A percentile compares a stretch with the other conserved stretches of the same genome.
Evolutionary conservation across 495 filamentous ascomycete genomes (phyloP).

Genomic region (Ramalina peruviana): DNA sequence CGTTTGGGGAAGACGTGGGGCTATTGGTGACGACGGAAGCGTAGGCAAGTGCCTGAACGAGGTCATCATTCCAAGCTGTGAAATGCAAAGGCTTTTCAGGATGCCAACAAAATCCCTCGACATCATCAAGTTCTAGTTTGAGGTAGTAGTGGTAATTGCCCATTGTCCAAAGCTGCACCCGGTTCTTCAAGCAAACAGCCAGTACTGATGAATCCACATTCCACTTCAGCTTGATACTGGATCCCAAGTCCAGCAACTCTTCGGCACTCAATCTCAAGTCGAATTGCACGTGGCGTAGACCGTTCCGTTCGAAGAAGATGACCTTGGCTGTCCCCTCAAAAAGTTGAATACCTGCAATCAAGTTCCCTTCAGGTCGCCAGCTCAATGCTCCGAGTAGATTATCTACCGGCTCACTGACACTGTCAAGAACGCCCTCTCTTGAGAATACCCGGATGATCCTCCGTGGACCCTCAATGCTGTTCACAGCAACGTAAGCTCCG

Average conservation of each 20-base stretch:
- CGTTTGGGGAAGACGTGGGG: conserved; percentile 54
- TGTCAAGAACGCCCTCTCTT: conserved; percentile 77
- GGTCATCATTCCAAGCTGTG: conserved; percentile 30
- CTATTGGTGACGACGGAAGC: conserved; percentile 52
- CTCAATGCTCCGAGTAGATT: conserved; percentile 71
- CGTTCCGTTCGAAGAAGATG: conserved; percentile 94
- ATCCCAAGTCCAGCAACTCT: conserved; percentile 38
- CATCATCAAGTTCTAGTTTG: conserved; percentile 67
- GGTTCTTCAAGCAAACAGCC: conserved; percentile 60
- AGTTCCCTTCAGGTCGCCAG: conserved; percentile 82
- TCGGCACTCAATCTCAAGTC: conserved; percentile 50
- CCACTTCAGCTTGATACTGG: conserved; percentile 59
- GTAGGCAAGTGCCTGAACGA: conserved; percentile 53
- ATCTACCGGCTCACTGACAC: conserved; percentile 88
- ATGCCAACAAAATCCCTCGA: conserved; percentile 52
- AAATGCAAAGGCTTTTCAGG: conserved; percentile 65
- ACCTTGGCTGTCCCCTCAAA: conserved; percentile 57
- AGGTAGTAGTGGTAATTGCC: conserved; percentile 97
- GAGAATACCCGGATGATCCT: conserved; percentile 79
- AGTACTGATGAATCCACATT: conserved; percentile 84
- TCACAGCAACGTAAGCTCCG: conserved; percentile 81
- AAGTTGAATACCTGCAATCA: conserved; percentile 73
- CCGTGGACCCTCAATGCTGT: conserved; percentile 53
- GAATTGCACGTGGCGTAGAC: conserved; percentile 86
- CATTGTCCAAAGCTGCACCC: conserved; percentile 88